phyloP scores from a whole-genome alignment of 176 grass and related monocot genomes.

The Paspalum vaginatum region DNA sequence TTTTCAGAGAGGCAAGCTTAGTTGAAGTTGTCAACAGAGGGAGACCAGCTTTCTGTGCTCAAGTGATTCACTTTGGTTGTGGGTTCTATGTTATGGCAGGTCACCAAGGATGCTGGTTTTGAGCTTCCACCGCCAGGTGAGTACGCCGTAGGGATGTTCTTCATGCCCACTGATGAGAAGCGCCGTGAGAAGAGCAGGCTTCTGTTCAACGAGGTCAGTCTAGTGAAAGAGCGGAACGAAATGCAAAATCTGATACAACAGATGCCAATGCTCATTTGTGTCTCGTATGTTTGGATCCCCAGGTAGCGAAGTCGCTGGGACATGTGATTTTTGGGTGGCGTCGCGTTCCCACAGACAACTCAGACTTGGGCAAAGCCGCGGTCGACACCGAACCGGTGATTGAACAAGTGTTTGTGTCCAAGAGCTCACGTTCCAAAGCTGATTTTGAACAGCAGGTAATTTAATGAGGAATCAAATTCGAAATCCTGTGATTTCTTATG shows the following conservation, averaged over 20 bases:
- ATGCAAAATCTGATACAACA: neutral
- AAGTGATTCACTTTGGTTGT: constrained; percentile 15
- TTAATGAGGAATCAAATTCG: constrained; percentile 2
- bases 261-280: constrained; percentile 8
- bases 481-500: constrained; percentile 12
- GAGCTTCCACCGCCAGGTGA: constrained; percentile 48
- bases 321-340: constrained; percentile 63
- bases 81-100: constrained; percentile 24
- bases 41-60: neutral
- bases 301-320: constrained; percentile 54
- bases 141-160: constrained; percentile 73
- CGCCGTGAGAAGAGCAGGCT: constrained; percentile 54
- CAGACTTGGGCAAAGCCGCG: constrained; percentile 47
- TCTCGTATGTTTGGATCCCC: constrained; percentile 5
- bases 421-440: constrained; percentile 55
- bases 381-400: constrained; percentile 57
- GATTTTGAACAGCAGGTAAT: constrained; percentile 81
- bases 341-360: constrained; percentile 56
- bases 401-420: constrained; percentile 64
- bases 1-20: constrained; percentile 46
- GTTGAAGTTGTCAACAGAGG: neutral
- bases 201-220: constrained; percentile 55
- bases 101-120: constrained; percentile 52
- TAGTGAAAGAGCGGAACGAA: neutral
- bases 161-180: constrained; percentile 51